A percentile compares a stretch with the other conserved stretches of the same genome.
phyloP scores from a whole-genome alignment of 305 asterid genomes.

The Fraxinus albicans region DNA sequence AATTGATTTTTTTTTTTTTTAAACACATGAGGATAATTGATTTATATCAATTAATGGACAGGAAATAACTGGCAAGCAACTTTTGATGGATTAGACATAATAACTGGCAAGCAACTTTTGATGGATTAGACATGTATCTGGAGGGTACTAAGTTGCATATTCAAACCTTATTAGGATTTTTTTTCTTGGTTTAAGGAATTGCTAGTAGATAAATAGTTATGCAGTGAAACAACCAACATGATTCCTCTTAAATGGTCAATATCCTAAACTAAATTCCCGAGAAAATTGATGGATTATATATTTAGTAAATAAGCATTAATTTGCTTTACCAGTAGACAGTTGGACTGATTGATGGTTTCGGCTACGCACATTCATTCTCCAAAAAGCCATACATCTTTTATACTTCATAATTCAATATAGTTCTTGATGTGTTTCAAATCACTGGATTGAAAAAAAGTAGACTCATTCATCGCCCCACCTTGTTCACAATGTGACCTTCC shows the following conservation, averaged over 20 bases:
- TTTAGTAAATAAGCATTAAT: not conserved
- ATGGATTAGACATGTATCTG: not conserved
- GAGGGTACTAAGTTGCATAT: not conserved
- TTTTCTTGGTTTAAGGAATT: not conserved
- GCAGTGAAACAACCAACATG: not conserved
- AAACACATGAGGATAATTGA: not conserved
- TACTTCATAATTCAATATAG: not conserved
- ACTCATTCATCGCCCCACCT: not conserved
- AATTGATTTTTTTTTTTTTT: not conserved
- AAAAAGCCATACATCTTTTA: not conserved
- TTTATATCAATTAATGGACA: not conserved
- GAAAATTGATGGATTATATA: not conserved
- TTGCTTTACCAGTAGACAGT: not conserved
- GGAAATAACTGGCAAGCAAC: not conserved
- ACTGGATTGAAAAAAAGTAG: not conserved
- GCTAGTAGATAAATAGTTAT: not conserved
- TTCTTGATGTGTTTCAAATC: not conserved
- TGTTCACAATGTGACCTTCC: not conserved
- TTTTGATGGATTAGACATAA: not conserved
- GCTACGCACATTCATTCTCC: not conserved
- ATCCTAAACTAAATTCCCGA: not conserved
- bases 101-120: not conserved
- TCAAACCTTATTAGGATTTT: not conserved
- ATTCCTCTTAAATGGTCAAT: not conserved
- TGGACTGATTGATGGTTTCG: not conserved